Base-by-base conservation (phyloP, 306 rosid genomes). In the Quercus engelmannii region DNA sequence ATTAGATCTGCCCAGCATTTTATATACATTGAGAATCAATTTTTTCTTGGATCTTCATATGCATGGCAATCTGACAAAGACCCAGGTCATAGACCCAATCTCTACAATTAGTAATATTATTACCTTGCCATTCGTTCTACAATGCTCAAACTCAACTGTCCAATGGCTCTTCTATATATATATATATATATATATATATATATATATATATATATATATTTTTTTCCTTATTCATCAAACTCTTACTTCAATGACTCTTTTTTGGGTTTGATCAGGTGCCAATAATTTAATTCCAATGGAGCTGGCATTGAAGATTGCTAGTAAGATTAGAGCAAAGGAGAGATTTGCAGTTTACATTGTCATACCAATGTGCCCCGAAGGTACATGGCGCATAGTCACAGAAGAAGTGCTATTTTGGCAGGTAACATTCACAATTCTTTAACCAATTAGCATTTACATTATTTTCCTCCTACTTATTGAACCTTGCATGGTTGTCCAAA, bases 281-380 rank as follows among this genome's bases (percentile, higher is more conserved):
- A 95, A 92, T 84, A 91, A 95, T 85, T 74, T 91, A 79, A 87
- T 95, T 85, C 99, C 99, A 17, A 89, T 95, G 82, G 99, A 95
- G 84, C 82, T 95, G 91, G 98, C 99, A 38, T 75, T 95, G 61
- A 95, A 92, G 89, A 91, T 95, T 74, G 92, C 82, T 73, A 92
- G 93, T 81, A 95, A 92, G 90, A 92, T 95, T 52, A 83, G 91
- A 83, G 79, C 92, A 73, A 89, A 79, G 21, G 96, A 95, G 87
- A 87, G 99, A 77, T 95, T 95, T 82, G 64, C 91, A 17, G 98
- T 95, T 19, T 95, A 92, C 71, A 43, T 95, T 79, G 97, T 95
- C 76, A 90, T 92, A 80, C 97, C 98, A 35, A 92, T 95, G 99
- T 92, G 95, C 95, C 98, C 99, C 19, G 99, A 95, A 81, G 97